Conservation (phyloP, 345 rosid genomes). For the Clausena lansium region DNA sequence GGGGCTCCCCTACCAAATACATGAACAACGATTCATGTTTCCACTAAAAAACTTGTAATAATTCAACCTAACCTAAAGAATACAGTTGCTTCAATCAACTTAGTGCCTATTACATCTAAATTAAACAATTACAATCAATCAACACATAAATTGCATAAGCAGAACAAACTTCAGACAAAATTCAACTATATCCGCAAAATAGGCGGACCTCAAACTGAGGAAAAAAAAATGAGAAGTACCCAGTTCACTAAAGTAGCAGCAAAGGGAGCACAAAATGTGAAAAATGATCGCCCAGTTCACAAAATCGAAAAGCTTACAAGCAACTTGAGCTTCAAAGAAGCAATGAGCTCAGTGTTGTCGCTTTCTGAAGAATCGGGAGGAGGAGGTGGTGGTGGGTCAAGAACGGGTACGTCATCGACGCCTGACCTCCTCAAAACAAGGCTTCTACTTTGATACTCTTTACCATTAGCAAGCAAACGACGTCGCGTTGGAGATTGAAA, state of each 20-base stretch:
- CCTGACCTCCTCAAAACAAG: slow-evolving; percentile 40
- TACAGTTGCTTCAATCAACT: not conserved
- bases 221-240: not conserved
- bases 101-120: not conserved
- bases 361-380: slow-evolving; percentile 11
- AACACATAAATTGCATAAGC: not conserved
- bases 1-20: not conserved
- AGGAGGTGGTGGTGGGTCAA: slow-evolving; percentile 40
- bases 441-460: slow-evolving; percentile 2
- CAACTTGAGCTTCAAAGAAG: slow-evolving; percentile 54
- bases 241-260: not conserved
- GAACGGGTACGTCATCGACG: slow-evolving; percentile 38
- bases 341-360: slow-evolving; percentile 17
- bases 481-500: not conserved
- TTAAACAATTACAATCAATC: not conserved
- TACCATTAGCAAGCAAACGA: slow-evolving; percentile 1
- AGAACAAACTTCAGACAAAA: no score
- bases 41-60: not conserved
- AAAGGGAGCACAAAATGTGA: not conserved
- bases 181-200: not conserved
- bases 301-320: slow-evolving; percentile 38
- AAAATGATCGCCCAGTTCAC: not conserved
- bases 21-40: no score
- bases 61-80: not conserved
- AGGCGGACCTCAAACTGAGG: not conserved